Conservation (phyloP, 2,329 filamentous ascomycete species). For the Fusarium floridanum region DNA sequence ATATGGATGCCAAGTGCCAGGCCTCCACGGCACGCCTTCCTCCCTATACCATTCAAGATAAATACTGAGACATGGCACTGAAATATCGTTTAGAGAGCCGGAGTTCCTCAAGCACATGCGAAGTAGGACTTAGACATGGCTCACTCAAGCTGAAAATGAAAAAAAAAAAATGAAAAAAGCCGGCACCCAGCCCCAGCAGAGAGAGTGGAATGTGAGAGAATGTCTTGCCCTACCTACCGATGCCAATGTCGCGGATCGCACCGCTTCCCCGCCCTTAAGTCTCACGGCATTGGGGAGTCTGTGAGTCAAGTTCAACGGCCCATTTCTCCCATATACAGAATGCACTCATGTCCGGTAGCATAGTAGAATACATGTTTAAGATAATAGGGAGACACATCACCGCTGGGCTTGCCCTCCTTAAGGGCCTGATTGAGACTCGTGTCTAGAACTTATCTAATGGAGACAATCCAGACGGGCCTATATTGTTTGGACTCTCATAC, state of each 20-base stretch:
- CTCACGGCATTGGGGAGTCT: background rate
- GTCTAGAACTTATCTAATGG: background rate
- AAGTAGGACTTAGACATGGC: background rate
- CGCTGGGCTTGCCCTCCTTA: background rate
- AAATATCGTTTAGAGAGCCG: background rate
- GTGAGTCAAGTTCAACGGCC: background rate
- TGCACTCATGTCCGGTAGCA: background rate
- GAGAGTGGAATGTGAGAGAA: background rate
- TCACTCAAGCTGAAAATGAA: background rate
- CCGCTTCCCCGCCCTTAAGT: background rate
- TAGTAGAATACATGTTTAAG: background rate
- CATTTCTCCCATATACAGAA: background rate
- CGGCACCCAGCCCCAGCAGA: background rate
- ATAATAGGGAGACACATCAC: background rate
- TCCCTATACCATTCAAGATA: background rate
- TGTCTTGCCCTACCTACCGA: background rate
- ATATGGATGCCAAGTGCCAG: too few species aligned
- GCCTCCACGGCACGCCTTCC: too few species aligned
- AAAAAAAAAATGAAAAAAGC: background rate
- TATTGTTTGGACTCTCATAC: accelerated
- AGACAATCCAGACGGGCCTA: background rate
- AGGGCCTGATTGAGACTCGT: background rate
- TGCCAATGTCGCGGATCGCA: background rate
- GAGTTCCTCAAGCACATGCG: background rate
- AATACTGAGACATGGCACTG: background rate